Evolutionary conservation across 345 rosid genomes (phyloP), one percentile per base, ranked within the genome.

Genomic region (Moricandia arvensis): DNA sequence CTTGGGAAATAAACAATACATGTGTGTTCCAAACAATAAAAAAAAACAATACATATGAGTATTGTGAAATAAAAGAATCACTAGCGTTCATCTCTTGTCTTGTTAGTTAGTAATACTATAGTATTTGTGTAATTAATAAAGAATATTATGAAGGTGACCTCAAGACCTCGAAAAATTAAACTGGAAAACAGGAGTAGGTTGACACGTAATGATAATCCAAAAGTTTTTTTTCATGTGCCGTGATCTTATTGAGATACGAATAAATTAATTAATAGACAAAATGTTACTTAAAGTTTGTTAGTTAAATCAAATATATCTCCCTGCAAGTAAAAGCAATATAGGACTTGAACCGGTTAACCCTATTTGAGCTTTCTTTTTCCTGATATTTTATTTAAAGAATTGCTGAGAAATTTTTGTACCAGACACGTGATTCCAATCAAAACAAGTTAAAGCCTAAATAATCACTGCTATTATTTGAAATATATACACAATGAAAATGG

Each of bases 191-290:
- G 66, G 80, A 58, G 37, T 54, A 27, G 41, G 66, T 64, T 64
- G 75, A 77, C 76, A 77, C 80, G 80, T 77, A 77, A 57, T 71
- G 62, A 71, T 77, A 71, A 33, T 10, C 80, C 67, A 71, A 77
- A 33, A 58, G 18, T 37, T 31, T 55, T 33, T 33, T 47, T 16
- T 47, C 76, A 77, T 64, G 80, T 77, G 80, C 76, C 76, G 61
- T 55, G 76, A 77, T 77, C 80, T 66, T 64, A 63, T 30, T 71
- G 71, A 70, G 76, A 77, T 77, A 54, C 72, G 72, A 3, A 57
- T 77, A 26, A 17, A 68, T 62, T 67, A 17, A 51, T 68, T 43
- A 59, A 60, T 11, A 65, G 26, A 59, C 17, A 66, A 66, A 29
- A 4, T 69, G 71, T 13, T 55, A 55, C 49, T 57, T 69, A 70